These are phyloP conservation scores for Bryoerythrophyllum caledonicum DNA, from an alignment of 225 moss, liverwort and hornwort genomes.

Conservation along the genomic window DNA sequence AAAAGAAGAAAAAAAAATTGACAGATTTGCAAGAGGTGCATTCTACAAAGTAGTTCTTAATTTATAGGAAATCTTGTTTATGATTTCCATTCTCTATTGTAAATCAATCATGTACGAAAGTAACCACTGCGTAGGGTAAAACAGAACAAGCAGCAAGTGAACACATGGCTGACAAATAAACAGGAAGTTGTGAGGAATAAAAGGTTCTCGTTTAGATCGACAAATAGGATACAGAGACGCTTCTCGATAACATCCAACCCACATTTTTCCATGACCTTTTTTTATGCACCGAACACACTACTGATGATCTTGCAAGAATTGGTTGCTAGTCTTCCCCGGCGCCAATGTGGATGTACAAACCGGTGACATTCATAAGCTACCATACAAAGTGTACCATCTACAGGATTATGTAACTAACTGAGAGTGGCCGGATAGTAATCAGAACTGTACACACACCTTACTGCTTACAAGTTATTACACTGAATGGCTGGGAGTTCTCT, in stretches of 20 bases:
- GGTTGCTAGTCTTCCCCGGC: conserved; percentile 13
- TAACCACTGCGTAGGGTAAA: no score
- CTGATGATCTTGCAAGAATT: conserved; percentile 26
- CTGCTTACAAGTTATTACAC: conserved; percentile 19
- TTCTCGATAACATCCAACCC: conserved; percentile 3
- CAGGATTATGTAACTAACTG: conserved; percentile 3
- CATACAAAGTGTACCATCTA: conserved; percentile 17
- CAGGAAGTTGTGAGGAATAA: not conserved
- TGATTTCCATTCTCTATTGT: no score
- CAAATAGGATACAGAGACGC: conserved; percentile 4
- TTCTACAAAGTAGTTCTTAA: not conserved
- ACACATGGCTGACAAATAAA: not conserved
- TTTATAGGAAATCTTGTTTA: not conserved
- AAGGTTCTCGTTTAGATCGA: conserved; percentile 10
- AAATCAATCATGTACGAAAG: no score
- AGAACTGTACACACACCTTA: conserved; percentile 40
- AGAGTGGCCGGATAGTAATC: not conserved
- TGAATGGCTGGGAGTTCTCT: conserved; percentile 32
- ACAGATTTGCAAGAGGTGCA: not conserved
- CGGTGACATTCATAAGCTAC: conserved; percentile 23
- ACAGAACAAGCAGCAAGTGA: no score
- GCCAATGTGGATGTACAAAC: conserved; percentile 27
- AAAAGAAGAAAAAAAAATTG: not conserved
- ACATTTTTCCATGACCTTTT: not conserved
- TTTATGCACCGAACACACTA: conserved; percentile 6